Evolutionary conservation across 345 rosid genomes (phyloP).

Genomic region (Salix arbutifolia): DNA sequence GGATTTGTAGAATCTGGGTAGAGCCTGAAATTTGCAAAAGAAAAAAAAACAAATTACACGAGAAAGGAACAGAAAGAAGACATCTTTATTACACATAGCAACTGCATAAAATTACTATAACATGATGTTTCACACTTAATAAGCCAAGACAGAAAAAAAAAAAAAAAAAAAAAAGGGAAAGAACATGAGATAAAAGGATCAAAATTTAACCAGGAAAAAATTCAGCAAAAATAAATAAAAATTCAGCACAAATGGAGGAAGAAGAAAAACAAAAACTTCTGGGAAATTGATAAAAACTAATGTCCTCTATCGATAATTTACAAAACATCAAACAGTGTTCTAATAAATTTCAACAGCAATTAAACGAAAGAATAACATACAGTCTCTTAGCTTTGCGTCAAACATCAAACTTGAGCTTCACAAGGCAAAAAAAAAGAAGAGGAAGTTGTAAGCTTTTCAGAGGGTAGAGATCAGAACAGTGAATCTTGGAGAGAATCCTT

Average conservation of each 20-base stretch:
- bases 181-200: background rate
- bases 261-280: background rate
- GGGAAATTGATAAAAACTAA: background rate
- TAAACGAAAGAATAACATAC: background rate
- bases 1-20: slow-evolving; percentile 2
- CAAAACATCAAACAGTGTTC: background rate
- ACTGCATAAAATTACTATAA: background rate
- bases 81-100: background rate
- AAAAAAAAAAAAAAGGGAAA: background rate
- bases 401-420: background rate
- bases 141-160: background rate
- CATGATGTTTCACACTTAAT: background rate
- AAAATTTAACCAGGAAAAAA: background rate
- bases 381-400: background rate
- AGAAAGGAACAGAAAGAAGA: background rate
- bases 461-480: background rate
- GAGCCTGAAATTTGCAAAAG: background rate
- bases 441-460: background rate
- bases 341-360: background rate
- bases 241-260: background rate
- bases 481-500: background rate
- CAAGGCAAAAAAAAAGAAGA: background rate
- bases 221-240: background rate
- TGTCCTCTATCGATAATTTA: background rate
- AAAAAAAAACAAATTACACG: background rate